Evolutionary conservation across 306 rosid genomes (phyloP).

Genomic region (Psophocarpus tetragonolobus): DNA sequence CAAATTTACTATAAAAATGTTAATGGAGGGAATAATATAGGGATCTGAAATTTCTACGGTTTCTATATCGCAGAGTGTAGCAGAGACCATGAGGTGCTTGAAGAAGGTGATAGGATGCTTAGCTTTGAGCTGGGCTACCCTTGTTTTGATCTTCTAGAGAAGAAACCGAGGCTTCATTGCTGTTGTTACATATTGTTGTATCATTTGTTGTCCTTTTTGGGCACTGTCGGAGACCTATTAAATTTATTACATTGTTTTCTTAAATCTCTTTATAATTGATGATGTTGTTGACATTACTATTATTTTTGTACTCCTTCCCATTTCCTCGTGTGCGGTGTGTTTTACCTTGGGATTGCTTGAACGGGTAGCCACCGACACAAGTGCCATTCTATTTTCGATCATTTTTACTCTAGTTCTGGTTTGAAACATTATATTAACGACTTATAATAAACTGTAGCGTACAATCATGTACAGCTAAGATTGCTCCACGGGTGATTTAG

Average conservation of each 20-base stretch:
- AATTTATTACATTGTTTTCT: slow-evolving; percentile 47
- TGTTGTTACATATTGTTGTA: slow-evolving; percentile 34
- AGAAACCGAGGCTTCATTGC: slow-evolving; percentile 11
- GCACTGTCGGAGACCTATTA: slow-evolving; percentile 32
- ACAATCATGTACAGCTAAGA: not conserved
- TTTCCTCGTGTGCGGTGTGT: not conserved
- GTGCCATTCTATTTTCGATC: not conserved
- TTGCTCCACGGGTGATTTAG: not conserved
- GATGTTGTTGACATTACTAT: slow-evolving; percentile 1
- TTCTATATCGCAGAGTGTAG: slow-evolving; percentile 70
- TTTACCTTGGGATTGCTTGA: slow-evolving; percentile 18
- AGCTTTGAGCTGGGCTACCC: slow-evolving; percentile 64
- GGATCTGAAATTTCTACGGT: not conserved
- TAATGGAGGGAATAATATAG: not conserved
- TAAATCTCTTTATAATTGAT: slow-evolving; percentile 22
- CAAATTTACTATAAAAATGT: not conserved
- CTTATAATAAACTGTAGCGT: not conserved
- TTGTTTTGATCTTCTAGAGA: slow-evolving; percentile 64
- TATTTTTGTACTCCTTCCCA: not conserved
- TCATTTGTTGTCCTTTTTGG: slow-evolving; percentile 42
- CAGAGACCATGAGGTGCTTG: slow-evolving; percentile 47
- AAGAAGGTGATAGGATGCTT: slow-evolving; percentile 60
- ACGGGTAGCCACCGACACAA: slow-evolving; percentile 25
- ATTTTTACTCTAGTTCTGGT: not conserved
- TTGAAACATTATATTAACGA: too few species aligned